These are phyloP conservation scores for Mariannaea elegans DNA, from an alignment of 2,329 filamentous ascomycete genomes.

Conservation along the genomic window DNA sequence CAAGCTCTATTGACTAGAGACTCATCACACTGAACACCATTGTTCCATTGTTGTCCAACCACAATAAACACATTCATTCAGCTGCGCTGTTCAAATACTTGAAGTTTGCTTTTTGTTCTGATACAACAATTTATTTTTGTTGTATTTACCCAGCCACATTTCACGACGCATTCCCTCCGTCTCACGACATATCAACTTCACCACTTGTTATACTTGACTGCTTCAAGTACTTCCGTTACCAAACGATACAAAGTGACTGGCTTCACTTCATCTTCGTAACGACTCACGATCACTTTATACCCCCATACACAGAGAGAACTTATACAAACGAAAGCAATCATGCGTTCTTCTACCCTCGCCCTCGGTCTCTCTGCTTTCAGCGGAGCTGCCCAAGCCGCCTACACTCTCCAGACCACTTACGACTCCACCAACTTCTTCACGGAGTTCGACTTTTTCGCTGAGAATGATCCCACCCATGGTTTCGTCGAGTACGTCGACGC, in stretches of 20 bases:
- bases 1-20: conserved; percentile 27
- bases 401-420: conserved; percentile 58
- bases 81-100: conserved; percentile 8
- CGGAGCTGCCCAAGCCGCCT: conserved; percentile 44
- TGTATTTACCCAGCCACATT: neutral
- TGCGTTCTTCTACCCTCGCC: conserved; percentile 36
- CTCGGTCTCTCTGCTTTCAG: conserved; percentile 42
- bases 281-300: conserved; percentile 4
- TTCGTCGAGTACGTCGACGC: conserved; percentile 75
- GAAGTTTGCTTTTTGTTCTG: neutral
- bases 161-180: neutral
- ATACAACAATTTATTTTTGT: conserved; percentile 1
- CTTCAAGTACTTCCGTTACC: conserved; percentile 11
- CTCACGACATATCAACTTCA: conserved; percentile 7
- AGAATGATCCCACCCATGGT: conserved; percentile 75
- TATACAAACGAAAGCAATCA: conserved; percentile 32
- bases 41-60: conserved; percentile 16
- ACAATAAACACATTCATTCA: conserved; percentile 13
- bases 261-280: conserved; percentile 14
- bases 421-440: conserved; percentile 65
- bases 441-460: conserved; percentile 64
- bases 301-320: conserved; percentile 12
- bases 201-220: conserved; percentile 16
- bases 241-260: conserved; percentile 19
- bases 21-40: neutral